These are phyloP conservation scores for Cladophialophora immunda DNA, from an alignment of 2,329 filamentous ascomycete species.

Conservation along the genomic window DNA sequence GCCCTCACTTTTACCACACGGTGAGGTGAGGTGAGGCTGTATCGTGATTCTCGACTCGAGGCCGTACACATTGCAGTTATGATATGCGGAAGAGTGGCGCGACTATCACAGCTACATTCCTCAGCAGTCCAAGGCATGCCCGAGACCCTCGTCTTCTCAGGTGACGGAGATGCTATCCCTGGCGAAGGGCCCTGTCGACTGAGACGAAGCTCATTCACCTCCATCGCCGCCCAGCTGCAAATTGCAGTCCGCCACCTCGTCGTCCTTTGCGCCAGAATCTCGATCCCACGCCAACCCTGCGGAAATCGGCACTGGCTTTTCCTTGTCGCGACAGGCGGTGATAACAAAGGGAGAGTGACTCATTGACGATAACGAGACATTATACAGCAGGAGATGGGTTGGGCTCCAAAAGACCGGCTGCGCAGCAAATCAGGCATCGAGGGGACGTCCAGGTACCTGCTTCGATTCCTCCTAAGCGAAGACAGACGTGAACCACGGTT, in stretches of 20 bases:
- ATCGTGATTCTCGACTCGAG: neutral
- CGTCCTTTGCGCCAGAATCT: neutral
- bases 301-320: neutral
- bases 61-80: neutral
- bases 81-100: neutral
- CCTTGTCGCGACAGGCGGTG: neutral
- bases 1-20: neutral
- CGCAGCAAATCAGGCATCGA: neutral
- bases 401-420: neutral
- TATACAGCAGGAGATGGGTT: constrained; percentile 2
- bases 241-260: constrained; percentile 1
- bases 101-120: neutral
- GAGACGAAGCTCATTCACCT: neutral
- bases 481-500: constrained; percentile 1
- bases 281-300: neutral
- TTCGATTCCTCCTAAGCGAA: neutral
- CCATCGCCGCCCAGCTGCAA: neutral
- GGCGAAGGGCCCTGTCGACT: neutral
- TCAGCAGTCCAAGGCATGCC: neutral
- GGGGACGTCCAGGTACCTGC: neutral
- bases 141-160: neutral
- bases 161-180: neutral
- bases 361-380: constrained; percentile 1
- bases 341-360: neutral
- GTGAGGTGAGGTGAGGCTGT: constrained; percentile 3